Base-by-base conservation (phyloP, 768 basidiomycete species). In the Clavulina sp. region DNA sequence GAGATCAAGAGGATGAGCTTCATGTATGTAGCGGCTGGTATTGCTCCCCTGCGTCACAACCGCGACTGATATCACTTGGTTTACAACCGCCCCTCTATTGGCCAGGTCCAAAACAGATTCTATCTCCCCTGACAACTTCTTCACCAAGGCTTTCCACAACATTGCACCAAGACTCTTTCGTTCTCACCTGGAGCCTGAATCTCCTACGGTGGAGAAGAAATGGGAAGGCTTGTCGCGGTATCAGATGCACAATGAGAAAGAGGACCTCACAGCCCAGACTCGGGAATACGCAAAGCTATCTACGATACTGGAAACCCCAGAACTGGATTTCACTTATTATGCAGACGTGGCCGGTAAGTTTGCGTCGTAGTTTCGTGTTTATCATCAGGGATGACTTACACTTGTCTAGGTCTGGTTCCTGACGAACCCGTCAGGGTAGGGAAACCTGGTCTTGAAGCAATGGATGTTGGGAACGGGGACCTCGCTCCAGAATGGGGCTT, bases 401-500 rank as follows among this genome's bases (percentile, higher is more conserved):
- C 41, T 13, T 26, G 4, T 26, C 49, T 41, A 28, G 57, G 55
- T 13, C 31, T 33, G 13, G 54, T 56, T 18, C 55, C 55, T 6
- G 55, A 48, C 16, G 46, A 55, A 28, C 30, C 55, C 28, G 31
- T 44, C 21, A 43, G 28, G 34, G 29, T 50, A n/a, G 55, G 53
- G 26, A 52, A 31, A 13, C 34, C 26, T 7, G 60, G 56, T 3
- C 47, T 53, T 24, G 63, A 63, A 30, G 54, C 54, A 7, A 61
- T 75, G 60, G 81, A 88, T 56, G 71, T 91, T 48, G 89, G 86
- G 2, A 95, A 95, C 60, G 82, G 87, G 1, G 91, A 85, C 59
- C 61, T 81, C 38, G 71, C 84, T 21, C 93, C 93, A 4, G 87
- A 97, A 61, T 97, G 91, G 86, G 93, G 92, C 2, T 67, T 95